These are phyloP conservation scores for Dactylorhiza incarnata DNA, from an alignment of 106 monocot species.

Conservation along the genomic window DNA sequence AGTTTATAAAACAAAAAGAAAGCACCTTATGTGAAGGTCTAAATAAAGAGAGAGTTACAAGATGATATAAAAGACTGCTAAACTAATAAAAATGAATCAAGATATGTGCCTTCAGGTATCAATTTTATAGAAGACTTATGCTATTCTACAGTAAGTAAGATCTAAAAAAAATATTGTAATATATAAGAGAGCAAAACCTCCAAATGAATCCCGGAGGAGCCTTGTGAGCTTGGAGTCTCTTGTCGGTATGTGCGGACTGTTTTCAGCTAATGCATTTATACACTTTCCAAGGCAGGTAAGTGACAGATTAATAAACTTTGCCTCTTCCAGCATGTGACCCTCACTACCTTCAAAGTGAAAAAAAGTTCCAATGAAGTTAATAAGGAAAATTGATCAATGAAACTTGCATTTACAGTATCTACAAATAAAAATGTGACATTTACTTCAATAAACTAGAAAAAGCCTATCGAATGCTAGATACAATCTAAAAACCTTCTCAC, in stretches of 20 bases:
- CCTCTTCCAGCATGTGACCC: slow-evolving; percentile 84
- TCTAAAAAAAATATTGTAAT: not conserved
- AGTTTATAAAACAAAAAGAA: not conserved
- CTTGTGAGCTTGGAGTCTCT: slow-evolving; percentile 84
- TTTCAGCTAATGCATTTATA: slow-evolving; percentile 81
- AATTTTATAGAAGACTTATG: not conserved
- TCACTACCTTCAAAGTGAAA: slow-evolving; percentile 57
- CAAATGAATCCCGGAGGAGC: slow-evolving; percentile 82
- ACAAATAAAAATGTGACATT: not conserved
- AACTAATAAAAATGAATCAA: not conserved
- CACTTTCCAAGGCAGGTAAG: slow-evolving; percentile 78
- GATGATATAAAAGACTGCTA: not conserved
- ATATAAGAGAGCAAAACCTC: slow-evolving; percentile 34
- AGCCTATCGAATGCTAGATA: not conserved
- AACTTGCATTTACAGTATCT: slow-evolving; percentile 3
- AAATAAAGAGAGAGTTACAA: not conserved
- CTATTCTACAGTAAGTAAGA: not conserved
- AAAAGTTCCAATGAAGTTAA: not conserved
- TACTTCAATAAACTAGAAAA: not conserved
- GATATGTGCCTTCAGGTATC: not conserved
- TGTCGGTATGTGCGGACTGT: slow-evolving; percentile 70
- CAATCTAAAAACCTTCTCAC: not conserved
- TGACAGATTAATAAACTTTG: slow-evolving; percentile 83
- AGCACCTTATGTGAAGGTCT: not conserved
- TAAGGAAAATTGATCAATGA: slow-evolving; percentile 3